Conservation (phyloP, 1,139 yeast genomes). For the Meyerozyma smithsonii region DNA sequence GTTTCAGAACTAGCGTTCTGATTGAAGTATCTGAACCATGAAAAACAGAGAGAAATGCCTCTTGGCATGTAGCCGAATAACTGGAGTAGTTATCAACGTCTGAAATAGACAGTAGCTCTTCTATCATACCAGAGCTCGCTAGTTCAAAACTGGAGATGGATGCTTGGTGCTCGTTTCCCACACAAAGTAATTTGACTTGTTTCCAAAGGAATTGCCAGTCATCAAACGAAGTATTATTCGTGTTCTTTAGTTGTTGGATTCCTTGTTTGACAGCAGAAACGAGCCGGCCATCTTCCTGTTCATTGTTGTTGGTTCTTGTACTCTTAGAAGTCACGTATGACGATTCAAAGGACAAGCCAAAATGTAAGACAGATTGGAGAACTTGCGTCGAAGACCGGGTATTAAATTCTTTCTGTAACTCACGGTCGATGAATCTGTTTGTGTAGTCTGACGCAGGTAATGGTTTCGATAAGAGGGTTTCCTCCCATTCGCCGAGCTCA, state of each 20-base stretch:
- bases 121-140: conserved; percentile 62
- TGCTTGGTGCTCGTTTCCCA: conserved; percentile 13
- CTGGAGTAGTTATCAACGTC: conserved; percentile 19
- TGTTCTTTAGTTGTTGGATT: conserved; percentile 10
- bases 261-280: conserved; percentile 15
- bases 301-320: not conserved
- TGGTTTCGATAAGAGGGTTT: not conserved
- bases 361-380: not conserved
- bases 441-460: conserved; percentile 8
- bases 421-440: conserved; percentile 29
- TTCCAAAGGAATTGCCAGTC: conserved; percentile 49
- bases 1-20: conserved; percentile 42
- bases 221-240: conserved; percentile 17
- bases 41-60: conserved; percentile 48
- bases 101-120: conserved; percentile 41
- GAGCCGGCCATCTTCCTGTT: not conserved
- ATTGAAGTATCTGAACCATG: conserved; percentile 31
- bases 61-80: conserved; percentile 26
- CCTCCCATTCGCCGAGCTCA: conserved; percentile 5
- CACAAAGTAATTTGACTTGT: conserved; percentile 29
- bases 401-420: conserved; percentile 28
- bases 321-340: not conserved
- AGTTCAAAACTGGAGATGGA: conserved; percentile 71
- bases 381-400: not conserved
- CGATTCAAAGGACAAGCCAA: not conserved